Evolutionary conservation across 371 early-diverging fungal species (phyloP).

Genomic region (Mortierella sp.): DNA sequence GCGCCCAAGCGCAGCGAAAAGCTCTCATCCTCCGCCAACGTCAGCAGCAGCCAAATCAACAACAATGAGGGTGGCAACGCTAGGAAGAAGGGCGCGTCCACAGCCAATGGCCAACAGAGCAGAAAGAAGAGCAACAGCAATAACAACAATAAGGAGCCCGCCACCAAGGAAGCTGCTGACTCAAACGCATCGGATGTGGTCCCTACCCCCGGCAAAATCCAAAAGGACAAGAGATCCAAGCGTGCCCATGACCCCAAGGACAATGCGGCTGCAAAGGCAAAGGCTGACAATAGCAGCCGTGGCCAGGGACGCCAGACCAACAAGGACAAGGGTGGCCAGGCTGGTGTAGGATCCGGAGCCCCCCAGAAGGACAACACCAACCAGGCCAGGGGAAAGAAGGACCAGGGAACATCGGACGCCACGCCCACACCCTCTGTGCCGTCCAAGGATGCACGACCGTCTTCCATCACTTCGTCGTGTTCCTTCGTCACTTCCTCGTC

Average conservation of each 20-base stretch:
- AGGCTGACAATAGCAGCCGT: background rate
- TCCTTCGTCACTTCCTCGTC: conserved; percentile 40
- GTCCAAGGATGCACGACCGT: conserved; percentile 21
- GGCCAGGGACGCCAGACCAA: background rate
- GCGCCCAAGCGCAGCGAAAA: conserved; percentile 32
- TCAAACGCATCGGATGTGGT: background rate
- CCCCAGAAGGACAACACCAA: background rate
- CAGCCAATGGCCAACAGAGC: conserved; percentile 17
- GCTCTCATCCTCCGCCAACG: conserved; percentile 31
- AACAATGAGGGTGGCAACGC: conserved; percentile 10
- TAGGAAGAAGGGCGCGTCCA: conserved; percentile 20
- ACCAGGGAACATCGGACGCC: too few species aligned
- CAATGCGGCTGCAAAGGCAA: conserved; percentile 3
- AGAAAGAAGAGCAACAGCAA: conserved; percentile 28
- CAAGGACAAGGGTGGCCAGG: conserved; percentile 1
- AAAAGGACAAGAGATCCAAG: conserved; percentile 9
- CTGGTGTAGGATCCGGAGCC: background rate
- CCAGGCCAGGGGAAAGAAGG: background rate
- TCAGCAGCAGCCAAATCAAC: conserved; percentile 10
- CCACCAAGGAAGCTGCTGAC: conserved; percentile 10
- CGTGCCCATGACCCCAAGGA: background rate
- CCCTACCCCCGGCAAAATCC: background rate
- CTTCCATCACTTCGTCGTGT: conserved; percentile 33
- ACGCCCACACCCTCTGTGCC: background rate
- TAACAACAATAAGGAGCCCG: conserved; percentile 27